phyloP scores from a whole-genome alignment of 2,329 filamentous ascomycete species.

The Aspergillus fumigatiaffinis region DNA sequence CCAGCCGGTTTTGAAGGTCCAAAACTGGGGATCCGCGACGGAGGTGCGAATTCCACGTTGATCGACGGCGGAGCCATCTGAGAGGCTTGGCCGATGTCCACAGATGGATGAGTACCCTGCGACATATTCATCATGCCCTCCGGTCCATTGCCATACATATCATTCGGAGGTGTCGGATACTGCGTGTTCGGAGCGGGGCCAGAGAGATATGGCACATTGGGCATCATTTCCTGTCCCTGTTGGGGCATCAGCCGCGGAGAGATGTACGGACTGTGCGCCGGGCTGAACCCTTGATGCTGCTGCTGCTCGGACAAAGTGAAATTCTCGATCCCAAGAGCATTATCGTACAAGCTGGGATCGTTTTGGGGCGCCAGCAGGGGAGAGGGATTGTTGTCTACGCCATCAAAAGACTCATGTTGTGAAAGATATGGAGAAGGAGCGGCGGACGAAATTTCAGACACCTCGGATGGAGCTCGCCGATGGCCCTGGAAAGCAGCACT shows the following conservation, averaged over 20 bases:
- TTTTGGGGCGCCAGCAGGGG: constrained; percentile 71
- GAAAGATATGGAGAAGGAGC: constrained; percentile 78
- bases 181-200: constrained; percentile 46
- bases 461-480: constrained; percentile 81
- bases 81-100: constrained; percentile 64
- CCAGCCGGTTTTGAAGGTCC: constrained; percentile 61
- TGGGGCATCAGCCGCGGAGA: constrained; percentile 66
- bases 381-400: constrained; percentile 67
- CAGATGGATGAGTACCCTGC: constrained; percentile 40
- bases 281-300: constrained; percentile 52
- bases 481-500: constrained; percentile 68
- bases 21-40: constrained; percentile 62
- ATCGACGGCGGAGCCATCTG: constrained; percentile 91
- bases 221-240: constrained; percentile 61
- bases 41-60: constrained; percentile 87
- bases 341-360: constrained; percentile 69
- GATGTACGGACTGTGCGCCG: constrained; percentile 67
- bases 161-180: constrained; percentile 46
- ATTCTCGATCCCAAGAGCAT: constrained; percentile 70
- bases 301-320: constrained; percentile 73
- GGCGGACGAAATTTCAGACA: constrained; percentile 82
- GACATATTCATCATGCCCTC: constrained; percentile 48
- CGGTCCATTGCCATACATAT: constrained; percentile 48
- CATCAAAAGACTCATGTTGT: constrained; percentile 74
- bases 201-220: constrained; percentile 43